phyloP scores from a whole-genome alignment of 129 eudicot genomes.

The Lactuca saligna region DNA sequence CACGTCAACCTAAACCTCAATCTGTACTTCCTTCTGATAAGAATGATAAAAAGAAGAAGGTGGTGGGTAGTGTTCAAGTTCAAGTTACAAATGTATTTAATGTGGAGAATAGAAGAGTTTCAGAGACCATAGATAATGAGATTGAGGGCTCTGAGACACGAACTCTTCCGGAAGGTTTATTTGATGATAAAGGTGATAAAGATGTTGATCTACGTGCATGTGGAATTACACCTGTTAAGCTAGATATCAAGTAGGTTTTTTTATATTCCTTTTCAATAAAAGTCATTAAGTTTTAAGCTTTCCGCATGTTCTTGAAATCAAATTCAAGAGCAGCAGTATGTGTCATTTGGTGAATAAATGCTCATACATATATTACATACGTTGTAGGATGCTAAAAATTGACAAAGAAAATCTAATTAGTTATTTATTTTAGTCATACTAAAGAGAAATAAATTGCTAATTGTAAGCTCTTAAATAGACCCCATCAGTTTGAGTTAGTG shows the following conservation, averaged over 20 bases:
- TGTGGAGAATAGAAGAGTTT: constrained; percentile 31
- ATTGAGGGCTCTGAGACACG: constrained; percentile 46
- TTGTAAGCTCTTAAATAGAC: no score
- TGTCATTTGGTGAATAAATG: not conserved
- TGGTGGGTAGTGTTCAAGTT: constrained; percentile 30
- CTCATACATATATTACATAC: not conserved
- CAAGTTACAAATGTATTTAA: constrained; percentile 17
- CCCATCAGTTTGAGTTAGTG: no score
- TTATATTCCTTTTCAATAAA: constrained; percentile 3
- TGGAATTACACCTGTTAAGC: constrained; percentile 81
- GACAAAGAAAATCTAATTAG: not conserved
- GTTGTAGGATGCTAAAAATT: not conserved
- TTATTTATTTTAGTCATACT: not conserved
- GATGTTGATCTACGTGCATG: constrained; percentile 96
- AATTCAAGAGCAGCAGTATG: not conserved
- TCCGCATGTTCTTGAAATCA: constrained; percentile 6
- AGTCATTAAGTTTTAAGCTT: constrained; percentile 13
- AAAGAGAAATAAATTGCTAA: no score
- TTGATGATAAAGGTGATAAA: constrained; percentile 93
- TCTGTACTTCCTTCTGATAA: constrained; percentile 60
- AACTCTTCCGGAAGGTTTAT: constrained; percentile 83
- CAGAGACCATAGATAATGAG: constrained; percentile 25
- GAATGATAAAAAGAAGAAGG: constrained; percentile 34
- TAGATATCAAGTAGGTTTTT: constrained; percentile 72
- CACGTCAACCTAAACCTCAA: constrained; percentile 43